A percentile compares a stretch with the other conserved stretches of the same genome.
These are phyloP conservation scores for Calonectria pauciramosa DNA, from an alignment of 2,329 filamentous ascomycete genomes.

Conservation along the genomic window DNA sequence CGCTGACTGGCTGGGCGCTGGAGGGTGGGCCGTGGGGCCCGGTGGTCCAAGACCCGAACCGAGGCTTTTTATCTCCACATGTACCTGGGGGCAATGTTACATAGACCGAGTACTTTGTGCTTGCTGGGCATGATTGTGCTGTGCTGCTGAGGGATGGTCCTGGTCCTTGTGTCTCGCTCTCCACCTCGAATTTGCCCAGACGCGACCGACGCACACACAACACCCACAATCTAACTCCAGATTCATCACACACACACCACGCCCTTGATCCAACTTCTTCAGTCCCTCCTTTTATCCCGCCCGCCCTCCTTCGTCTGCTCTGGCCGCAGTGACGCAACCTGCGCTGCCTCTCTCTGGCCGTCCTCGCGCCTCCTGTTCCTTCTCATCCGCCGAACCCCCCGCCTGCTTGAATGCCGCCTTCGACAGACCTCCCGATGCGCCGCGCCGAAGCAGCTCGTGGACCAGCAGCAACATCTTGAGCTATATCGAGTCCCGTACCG, in stretches of 20 bases:
- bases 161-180: constrained; percentile 1
- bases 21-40: neutral
- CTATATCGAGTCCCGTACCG: constrained; percentile 20
- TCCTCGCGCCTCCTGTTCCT: neutral
- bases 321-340: neutral
- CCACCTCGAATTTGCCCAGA: constrained; percentile 8
- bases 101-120: neutral
- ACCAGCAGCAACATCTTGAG: constrained; percentile 37
- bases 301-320: neutral
- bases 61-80: constrained; percentile 17
- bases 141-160: neutral
- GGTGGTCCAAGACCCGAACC: constrained; percentile 7
- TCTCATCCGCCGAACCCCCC: neutral
- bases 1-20: constrained; percentile 1
- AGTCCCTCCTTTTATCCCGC: neutral
- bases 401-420: constrained; percentile 41
- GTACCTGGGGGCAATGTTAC: neutral
- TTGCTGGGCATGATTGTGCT: neutral
- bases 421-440: constrained; percentile 40
- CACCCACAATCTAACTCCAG: neutral
- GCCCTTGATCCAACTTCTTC: neutral
- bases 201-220: neutral
- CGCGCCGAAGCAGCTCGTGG: constrained; percentile 42
- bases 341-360: neutral
- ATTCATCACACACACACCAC: neutral